These are phyloP conservation scores for Aspergillus fischeri DNA, from an alignment of 2,329 filamentous ascomycete genomes.

Conservation along the genomic window DNA sequence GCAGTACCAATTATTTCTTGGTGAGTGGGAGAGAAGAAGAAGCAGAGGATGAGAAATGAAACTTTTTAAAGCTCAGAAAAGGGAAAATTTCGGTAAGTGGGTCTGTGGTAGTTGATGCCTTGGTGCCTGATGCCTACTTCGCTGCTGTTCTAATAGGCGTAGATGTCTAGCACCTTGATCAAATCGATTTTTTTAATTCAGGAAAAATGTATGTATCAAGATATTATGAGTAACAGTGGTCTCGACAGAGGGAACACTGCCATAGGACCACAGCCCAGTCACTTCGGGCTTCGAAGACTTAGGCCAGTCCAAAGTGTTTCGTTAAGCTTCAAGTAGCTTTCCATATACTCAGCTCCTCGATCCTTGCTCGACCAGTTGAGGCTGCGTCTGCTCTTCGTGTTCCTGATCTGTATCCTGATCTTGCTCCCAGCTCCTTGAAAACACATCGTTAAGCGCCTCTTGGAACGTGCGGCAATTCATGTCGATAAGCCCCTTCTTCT, in stretches of 20 bases:
- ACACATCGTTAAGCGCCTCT: constrained; percentile 59
- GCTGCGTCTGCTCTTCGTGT: constrained; percentile 7
- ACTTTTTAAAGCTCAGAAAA: constrained; percentile 1
- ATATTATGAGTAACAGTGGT: background rate
- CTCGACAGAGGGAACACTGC: background rate
- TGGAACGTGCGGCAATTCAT: constrained; percentile 64
- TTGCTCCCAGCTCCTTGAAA: constrained; percentile 49
- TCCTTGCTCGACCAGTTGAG: constrained; percentile 3
- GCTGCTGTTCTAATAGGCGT: background rate
- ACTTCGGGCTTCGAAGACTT: background rate
- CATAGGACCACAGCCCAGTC: background rate
- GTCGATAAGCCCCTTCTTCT: constrained; percentile 62
- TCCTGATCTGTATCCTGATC: constrained; percentile 26
- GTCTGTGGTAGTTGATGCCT: constrained; percentile 1
- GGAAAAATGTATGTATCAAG: background rate
- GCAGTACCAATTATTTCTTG: background rate
- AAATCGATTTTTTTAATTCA: background rate
- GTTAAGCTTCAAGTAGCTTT: background rate
- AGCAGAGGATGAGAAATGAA: constrained; percentile 1
- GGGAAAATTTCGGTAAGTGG: constrained; percentile 4
- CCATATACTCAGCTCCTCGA: background rate
- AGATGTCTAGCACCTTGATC: background rate
- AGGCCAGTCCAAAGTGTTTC: background rate
- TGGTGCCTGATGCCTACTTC: background rate
- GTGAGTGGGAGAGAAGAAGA: background rate